Conservation (phyloP, 371 early-diverging fungal genomes). For the Choanephora cucurbitarum region DNA sequence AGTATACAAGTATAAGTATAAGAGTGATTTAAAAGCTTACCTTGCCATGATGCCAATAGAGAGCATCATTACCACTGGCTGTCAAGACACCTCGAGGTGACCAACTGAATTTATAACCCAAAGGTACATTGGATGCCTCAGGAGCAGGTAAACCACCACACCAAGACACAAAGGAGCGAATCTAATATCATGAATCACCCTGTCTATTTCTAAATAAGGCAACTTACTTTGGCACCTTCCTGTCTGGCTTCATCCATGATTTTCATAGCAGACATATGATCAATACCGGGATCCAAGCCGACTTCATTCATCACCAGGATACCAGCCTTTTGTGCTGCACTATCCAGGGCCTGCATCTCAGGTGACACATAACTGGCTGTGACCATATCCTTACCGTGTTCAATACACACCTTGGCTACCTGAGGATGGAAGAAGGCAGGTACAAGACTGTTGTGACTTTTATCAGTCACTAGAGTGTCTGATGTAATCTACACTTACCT, state of each 20-base stretch:
- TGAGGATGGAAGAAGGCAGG: slow-evolving; percentile 92
- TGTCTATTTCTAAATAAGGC: too few relatives aligned
- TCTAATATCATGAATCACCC: too few relatives aligned
- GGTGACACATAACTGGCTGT: slow-evolving; percentile 95
- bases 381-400: slow-evolving; percentile 90
- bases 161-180: slow-evolving; percentile 83
- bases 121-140: slow-evolving; percentile 82
- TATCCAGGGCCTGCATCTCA: slow-evolving; percentile 81
- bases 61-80: slow-evolving; percentile 83
- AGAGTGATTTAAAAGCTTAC: slow-evolving; percentile 41
- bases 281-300: slow-evolving; percentile 97
- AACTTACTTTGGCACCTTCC: slow-evolving; percentile 51
- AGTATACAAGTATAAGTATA: background rate
- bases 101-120: slow-evolving; percentile 94
- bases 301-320: slow-evolving; percentile 95
- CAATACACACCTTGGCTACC: slow-evolving; percentile 82
- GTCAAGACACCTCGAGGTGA: slow-evolving; percentile 84
- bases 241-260: slow-evolving; percentile 84
- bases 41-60: slow-evolving; percentile 73
- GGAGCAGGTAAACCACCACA: slow-evolving; percentile 93
- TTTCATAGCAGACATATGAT: slow-evolving; percentile 97
- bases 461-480: too few relatives aligned
- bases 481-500: too few relatives aligned
- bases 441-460: slow-evolving; percentile 88
- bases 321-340: slow-evolving; percentile 81